A percentile compares a stretch with the other conserved stretches of the same genome.
Evolutionary conservation across 768 basidiomycete genomes (phyloP).

Genomic region (Suillus alpinus): DNA sequence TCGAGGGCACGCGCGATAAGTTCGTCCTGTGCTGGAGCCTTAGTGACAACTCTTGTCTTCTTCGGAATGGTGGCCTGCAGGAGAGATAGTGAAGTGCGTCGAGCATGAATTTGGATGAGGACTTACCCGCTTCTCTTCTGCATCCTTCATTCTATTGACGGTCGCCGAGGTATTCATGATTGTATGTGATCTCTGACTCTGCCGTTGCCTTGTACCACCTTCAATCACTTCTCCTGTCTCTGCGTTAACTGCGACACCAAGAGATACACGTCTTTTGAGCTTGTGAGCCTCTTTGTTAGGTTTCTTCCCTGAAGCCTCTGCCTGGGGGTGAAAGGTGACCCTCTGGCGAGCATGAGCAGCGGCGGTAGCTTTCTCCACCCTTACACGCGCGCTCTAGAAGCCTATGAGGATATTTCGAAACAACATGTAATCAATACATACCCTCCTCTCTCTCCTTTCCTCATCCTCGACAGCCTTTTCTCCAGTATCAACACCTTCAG

Average conservation of each 20-base stretch:
- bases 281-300: constrained; percentile 16
- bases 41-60: constrained; percentile 52
- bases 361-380: constrained; percentile 61
- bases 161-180: constrained; percentile 70
- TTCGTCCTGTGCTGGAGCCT: constrained; percentile 72
- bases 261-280: constrained; percentile 48
- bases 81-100: background rate
- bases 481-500: constrained; percentile 51
- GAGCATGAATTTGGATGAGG: background rate
- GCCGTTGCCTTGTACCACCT: constrained; percentile 36
- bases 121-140: constrained; percentile 57
- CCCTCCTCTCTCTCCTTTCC: constrained; percentile 44
- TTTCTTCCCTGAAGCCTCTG: constrained; percentile 30
- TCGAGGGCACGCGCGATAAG: constrained; percentile 81
- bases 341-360: constrained; percentile 65
- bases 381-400: constrained; percentile 49
- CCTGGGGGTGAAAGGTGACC: constrained; percentile 64
- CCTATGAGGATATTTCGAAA: background rate
- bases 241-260: constrained; percentile 54
- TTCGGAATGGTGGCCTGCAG: constrained; percentile 57
- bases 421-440: background rate
- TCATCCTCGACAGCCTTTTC: constrained; percentile 62
- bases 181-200: constrained; percentile 68
- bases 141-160: constrained; percentile 60
- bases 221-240: constrained; percentile 60